Base-by-base conservation (phyloP, 805 yeast genomes). In the Scheffersomyces lignosus region DNA sequence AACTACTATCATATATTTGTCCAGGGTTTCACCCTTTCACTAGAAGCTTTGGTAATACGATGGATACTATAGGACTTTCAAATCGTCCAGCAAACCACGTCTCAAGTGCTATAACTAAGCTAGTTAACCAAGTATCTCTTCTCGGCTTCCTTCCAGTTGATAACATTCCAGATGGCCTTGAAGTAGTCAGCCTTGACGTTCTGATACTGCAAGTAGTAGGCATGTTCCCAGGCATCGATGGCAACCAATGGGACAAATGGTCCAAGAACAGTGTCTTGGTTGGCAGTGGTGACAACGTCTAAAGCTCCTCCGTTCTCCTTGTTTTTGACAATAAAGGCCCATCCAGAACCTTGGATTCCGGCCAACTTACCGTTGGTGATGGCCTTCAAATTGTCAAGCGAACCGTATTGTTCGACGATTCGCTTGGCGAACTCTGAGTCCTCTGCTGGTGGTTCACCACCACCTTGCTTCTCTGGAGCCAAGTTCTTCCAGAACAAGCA, bases 171-270 rank as follows among this genome's bases (percentile, higher is more conserved):
- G 66, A 88, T 85, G 45, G 95, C 91, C 67, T 85, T 81, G 79
- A 89, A 88, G 72, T 89, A 88, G 58, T 88, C 96, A 30, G 64
- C 95, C 75, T 89, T 88, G 60, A 83, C 89, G 71, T 88, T 88
- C 71, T 86, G 83, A 74, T 88, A 88, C 67, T 88, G 96, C 66
- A 89, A 75, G 76, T 88, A 88, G 75, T 88, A 88, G 37, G 96
- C 96, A 59, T 88, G 96, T 68, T 88, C 96, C 96, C 96, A 88
- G 43, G 96, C 95, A 54, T 88, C 96, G 58, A 88, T 85, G 37
- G 96, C 96, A 38, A 89, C 75, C 54, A 89, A 67, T 30, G 96
- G 95, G 31, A 77, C 70, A 60, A 78, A 73, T 7, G 77, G 60
- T 33, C 87, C 86, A 33, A 80, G 70, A 27, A 85, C 88, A 13